Base-by-base conservation (phyloP, 352 stramenopile genomes). In the Globisporangium recalcitrans region DNA sequence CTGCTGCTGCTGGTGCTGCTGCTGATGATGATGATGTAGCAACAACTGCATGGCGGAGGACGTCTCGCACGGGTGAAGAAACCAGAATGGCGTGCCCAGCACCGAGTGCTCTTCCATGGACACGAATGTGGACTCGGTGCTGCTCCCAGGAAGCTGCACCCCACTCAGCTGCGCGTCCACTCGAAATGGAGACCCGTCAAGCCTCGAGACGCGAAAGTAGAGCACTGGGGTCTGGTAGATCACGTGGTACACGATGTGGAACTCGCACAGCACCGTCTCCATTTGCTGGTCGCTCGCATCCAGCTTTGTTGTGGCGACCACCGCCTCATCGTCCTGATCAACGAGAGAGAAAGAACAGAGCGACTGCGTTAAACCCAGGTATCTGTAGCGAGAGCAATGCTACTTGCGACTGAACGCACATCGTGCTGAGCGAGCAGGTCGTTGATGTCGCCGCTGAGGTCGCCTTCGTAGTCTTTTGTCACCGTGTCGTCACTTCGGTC, bases 31-130 rank as follows among this genome's bases (percentile, higher is more conserved):
- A n/a, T n/a, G n/a, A n/a, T n/a, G 31, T 29, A 88, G 55, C 14
- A 94, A 68, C 42, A 94, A 54, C 52, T 71, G 72, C 80, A 94
- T 90, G 10, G 78, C 78, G 19, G 65, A 65, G 42, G 80, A 64
- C 22, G 83, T 94, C 65, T 94, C 85, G 46, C 85, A 94, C 22
- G 85, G 85, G 63, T 94, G 85, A 11, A 94, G 51, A 27, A 91
- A 80, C 63, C 79, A 78, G 68, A 87, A 91, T 0, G 84, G 82
- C 26, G 74, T 78, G 52, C 78, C 78, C 16, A 90, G 60, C 13
- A 93, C 74, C 1, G 80, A 80, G 49, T 94, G 85, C 40, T 87
- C 71, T 24, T 91, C 85, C 72, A 91, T 80, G 0, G 75, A 75
- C 21, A 90, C 69, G 22, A 91, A 70, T 6, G 66, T 56, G 22